Evolutionary conservation across 495 filamentous ascomycete species (phyloP).

Genomic region (Penicillium cosmopolitanum): DNA sequence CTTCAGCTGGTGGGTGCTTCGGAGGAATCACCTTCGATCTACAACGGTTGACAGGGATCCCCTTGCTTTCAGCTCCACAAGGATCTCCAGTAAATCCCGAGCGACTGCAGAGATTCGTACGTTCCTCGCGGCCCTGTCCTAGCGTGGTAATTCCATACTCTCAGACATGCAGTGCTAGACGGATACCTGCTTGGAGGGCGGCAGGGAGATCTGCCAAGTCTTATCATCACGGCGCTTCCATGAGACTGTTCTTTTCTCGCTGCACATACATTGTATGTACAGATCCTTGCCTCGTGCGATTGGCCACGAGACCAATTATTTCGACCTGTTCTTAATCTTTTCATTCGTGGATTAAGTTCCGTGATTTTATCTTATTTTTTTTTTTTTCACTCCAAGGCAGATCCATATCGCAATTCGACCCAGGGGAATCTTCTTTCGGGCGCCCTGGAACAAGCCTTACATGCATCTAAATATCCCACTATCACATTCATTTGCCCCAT

Average conservation of each 20-base stretch:
- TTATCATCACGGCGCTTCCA: conserved; percentile 19
- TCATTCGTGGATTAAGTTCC: conserved; percentile 17
- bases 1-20: conserved; percentile 10
- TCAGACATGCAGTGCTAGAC: conserved; percentile 12
- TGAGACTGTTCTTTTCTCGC: neutral
- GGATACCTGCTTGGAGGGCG: conserved; percentile 22
- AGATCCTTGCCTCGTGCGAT: conserved; percentile 11
- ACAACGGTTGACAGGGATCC: conserved; percentile 19
- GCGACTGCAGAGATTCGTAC: conserved; percentile 4
- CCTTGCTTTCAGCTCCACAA: conserved; percentile 14
- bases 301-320: conserved; percentile 17
- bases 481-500: conserved; percentile 16
- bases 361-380: neutral
- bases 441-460: conserved; percentile 8
- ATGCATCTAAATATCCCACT: conserved; percentile 10
- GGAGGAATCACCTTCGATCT: neutral
- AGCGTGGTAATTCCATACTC: conserved; percentile 12
- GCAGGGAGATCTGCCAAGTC: conserved; percentile 10
- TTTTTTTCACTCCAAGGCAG: neutral
- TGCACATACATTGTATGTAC: neutral
- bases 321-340: conserved; percentile 9
- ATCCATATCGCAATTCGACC: conserved; percentile 11
- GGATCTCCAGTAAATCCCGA: conserved; percentile 4
- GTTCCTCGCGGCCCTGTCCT: conserved; percentile 15
- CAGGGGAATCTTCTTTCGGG: conserved; percentile 12